Evolutionary conservation across 108 stramenopile species (phyloP), one percentile per base, ranked within the genome.

Genomic region (Cyclotella atomus): DNA sequence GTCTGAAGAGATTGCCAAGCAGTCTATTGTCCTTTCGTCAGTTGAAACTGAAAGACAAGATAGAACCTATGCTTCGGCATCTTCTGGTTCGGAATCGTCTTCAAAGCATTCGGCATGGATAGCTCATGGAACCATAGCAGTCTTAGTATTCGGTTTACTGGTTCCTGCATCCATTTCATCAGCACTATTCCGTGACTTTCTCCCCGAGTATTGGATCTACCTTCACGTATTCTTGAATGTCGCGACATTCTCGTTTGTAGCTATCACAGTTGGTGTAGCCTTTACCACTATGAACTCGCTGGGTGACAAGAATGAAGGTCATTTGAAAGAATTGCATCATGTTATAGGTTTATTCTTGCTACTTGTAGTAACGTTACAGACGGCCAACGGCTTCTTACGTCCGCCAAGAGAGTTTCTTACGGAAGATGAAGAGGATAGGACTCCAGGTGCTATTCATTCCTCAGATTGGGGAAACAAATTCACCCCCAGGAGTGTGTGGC

Each of bases 151-250:
- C 67, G 83, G 76, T 0, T 55, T 89, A 14, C 43, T 79, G 25
- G 34, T 81, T 16, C 88, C 88, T 17, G 59, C 75, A 16, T 73
- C 88, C 35, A 71, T 89, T 29, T 77, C 85, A 5, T 76, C 82
- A 0, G 88, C 88, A 15, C 68, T 72, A 61, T 86, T 86, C 59
- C 85, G 85, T 16, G 75, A 77, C 19, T 44, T 84, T 12, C 71
- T 86, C 10, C 88, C 85, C 21, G 46, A 52, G 5, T 69, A 65
- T 14, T 89, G 88, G 88, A 86, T 89, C 35, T 86, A 86, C 70
- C 65, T 89, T 33, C 88, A 89, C 43, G 88, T 89, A 21, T 73
- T 79, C 55, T 32, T 76, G 33, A 86, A 89, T 35, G 87, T 86
- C 12, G 53, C 78, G 19, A 70, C 76, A 21, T 77, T 86, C 45